phyloP scores from a whole-genome alignment of 75 land plant genomes.

The Sequoia sempervirens region DNA sequence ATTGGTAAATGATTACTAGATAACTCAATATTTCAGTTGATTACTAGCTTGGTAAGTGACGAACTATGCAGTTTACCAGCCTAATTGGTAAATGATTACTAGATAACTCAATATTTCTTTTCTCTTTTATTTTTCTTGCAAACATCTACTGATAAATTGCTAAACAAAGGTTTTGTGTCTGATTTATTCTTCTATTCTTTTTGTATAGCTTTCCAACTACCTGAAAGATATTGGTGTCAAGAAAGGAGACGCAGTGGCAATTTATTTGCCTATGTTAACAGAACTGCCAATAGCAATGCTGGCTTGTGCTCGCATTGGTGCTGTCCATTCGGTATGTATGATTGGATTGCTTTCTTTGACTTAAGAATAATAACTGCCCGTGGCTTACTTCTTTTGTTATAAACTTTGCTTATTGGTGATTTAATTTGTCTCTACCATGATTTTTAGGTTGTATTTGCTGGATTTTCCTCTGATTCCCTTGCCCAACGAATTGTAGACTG shows the following conservation, averaged over 20 bases:
- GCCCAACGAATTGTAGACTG: slow-evolving; percentile 91
- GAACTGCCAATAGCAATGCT: slow-evolving; percentile 97
- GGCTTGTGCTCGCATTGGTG: slow-evolving; percentile 99
- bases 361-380: not conserved
- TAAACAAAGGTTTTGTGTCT: not conserved
- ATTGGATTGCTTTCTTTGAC: not conserved
- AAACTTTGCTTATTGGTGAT: slow-evolving; percentile 6
- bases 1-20: too few relatives aligned
- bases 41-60: too few relatives aligned
- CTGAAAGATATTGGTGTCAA: slow-evolving; percentile 70
- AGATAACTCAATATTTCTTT: not conserved
- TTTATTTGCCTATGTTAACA: slow-evolving; percentile 91
- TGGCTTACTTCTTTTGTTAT: not conserved
- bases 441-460: slow-evolving; percentile 93
- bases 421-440: slow-evolving; percentile 2
- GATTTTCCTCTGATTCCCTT: slow-evolving; percentile 89
- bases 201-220: slow-evolving; percentile 81
- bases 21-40: too few relatives aligned
- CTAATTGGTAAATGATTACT: too few relatives aligned
- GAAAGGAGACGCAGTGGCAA: slow-evolving; percentile 90
- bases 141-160: not conserved
- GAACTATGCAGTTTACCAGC: too few relatives aligned
- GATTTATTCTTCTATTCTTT: not conserved
- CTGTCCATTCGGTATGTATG: slow-evolving; percentile 82
- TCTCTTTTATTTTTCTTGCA: not conserved